phyloP scores from a whole-genome alignment of 2,329 filamentous ascomycete species.

The Paecilomyces formosus region DNA sequence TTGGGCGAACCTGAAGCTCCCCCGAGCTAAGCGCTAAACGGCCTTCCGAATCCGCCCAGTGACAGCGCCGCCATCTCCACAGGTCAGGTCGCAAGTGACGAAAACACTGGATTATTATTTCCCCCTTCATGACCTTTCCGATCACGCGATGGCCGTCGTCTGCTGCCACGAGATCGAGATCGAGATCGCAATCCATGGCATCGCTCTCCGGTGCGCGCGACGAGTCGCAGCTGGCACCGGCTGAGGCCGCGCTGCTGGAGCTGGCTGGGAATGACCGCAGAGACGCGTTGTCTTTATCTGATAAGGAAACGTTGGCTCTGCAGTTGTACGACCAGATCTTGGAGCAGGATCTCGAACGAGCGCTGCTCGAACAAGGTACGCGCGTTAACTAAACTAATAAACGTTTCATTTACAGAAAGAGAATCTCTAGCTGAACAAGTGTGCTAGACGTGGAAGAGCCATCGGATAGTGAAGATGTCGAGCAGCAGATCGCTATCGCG shows the following conservation, averaged over 20 bases:
- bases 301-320: conserved; percentile 59
- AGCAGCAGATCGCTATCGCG: conserved; percentile 44
- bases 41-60: conserved; percentile 9
- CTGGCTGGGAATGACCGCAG: conserved; percentile 37
- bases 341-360: conserved; percentile 64
- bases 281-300: conserved; percentile 52
- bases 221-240: conserved; percentile 23
- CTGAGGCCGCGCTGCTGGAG: conserved; percentile 29
- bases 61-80: conserved; percentile 1
- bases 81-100: neutral
- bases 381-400: neutral
- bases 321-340: conserved; percentile 64
- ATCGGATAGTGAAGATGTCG: conserved; percentile 46
- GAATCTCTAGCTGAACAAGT: conserved; percentile 4
- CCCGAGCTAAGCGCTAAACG: neutral
- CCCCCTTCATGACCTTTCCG: neutral
- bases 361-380: conserved; percentile 49
- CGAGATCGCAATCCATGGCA: conserved; percentile 24
- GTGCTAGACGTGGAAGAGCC: conserved; percentile 23
- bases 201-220: conserved; percentile 16
- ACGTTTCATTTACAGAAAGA: neutral
- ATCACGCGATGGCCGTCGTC: conserved; percentile 9
- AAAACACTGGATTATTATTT: neutral
- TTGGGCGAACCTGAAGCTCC: neutral
- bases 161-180: conserved; percentile 3